These are phyloP conservation scores for Rheum nobile DNA, from an alignment of 148 eudicot genomes.

Conservation along the genomic window DNA sequence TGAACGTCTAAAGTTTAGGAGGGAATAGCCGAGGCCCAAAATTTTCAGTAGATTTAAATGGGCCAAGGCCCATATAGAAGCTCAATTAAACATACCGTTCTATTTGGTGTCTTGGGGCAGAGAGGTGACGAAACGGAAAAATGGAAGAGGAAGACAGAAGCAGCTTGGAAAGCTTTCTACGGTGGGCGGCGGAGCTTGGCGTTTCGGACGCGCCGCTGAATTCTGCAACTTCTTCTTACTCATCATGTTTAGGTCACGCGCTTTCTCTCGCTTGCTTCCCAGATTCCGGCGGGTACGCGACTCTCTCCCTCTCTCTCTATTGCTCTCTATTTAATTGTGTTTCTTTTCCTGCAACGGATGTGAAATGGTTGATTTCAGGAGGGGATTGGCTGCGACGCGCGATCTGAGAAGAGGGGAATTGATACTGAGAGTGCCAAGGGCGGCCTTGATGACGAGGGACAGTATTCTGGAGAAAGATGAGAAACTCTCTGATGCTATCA, in stretches of 20 bases:
- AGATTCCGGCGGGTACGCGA: conserved; percentile 58
- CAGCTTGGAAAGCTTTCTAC: conserved; percentile 35
- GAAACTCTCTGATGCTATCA: conserved; percentile 26
- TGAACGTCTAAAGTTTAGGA: no score
- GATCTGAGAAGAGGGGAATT: conserved; percentile 69
- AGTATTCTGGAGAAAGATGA: conserved; percentile 36
- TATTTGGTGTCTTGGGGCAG: background rate
- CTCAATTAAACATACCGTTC: background rate
- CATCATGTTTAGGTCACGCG: conserved; percentile 42
- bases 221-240: conserved; percentile 6
- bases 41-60: background rate
- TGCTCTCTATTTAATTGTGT: background rate
- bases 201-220: conserved; percentile 40
- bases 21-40: background rate
- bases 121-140: background rate
- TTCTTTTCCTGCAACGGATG: background rate
- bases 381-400: conserved; percentile 80
- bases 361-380: conserved; percentile 29
- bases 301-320: background rate
- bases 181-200: conserved; percentile 58
- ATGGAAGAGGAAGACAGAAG: conserved; percentile 11
- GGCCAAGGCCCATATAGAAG: background rate
- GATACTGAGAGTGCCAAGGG: conserved; percentile 70
- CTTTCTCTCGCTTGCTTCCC: conserved; percentile 56
- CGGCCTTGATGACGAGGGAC: conserved; percentile 48